These are phyloP conservation scores for Euclidium syriacum DNA, from an alignment of 345 rosid species.

Conservation along the genomic window DNA sequence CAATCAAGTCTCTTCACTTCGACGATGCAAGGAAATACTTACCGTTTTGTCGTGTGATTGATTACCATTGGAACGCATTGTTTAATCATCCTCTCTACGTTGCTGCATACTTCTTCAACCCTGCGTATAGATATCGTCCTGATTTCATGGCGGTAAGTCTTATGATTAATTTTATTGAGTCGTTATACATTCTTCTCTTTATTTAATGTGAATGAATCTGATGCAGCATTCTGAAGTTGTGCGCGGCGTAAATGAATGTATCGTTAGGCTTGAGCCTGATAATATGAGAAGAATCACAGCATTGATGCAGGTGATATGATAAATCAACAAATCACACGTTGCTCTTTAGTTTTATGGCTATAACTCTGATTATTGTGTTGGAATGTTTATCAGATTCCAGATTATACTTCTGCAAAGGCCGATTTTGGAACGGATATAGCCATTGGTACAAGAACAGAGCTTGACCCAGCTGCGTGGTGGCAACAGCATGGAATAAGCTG, in stretches of 20 bases:
- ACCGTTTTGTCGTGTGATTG: constrained; percentile 80
- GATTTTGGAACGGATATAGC: constrained; percentile 87
- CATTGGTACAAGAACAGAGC: constrained; percentile 67
- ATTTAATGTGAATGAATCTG: constrained; percentile 17
- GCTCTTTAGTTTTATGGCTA: not conserved
- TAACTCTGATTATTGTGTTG: not conserved
- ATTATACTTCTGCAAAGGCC: constrained; percentile 75
- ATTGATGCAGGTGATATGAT: constrained; percentile 67
- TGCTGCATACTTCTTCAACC: constrained; percentile 92
- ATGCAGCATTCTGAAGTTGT: constrained; percentile 77
- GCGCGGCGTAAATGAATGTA: constrained; percentile 87
- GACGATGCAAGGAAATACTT: constrained; percentile 63
- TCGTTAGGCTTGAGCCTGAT: constrained; percentile 78
- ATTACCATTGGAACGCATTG: constrained; percentile 62
- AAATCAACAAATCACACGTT: not conserved
- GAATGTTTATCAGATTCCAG: constrained; percentile 54
- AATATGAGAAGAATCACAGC: constrained; percentile 65
- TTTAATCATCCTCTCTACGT: constrained; percentile 80
- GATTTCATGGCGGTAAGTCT: constrained; percentile 69
- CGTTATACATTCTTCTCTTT: not conserved
- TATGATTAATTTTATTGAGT: not conserved
- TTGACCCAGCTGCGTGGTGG: constrained; percentile 95
- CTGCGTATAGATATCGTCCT: constrained; percentile 63
- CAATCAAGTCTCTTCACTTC: constrained; percentile 50
- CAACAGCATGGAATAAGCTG: constrained; percentile 48